Base-by-base conservation (phyloP, 805 yeast species). In the Cyberlindnera sargentensis region DNA sequence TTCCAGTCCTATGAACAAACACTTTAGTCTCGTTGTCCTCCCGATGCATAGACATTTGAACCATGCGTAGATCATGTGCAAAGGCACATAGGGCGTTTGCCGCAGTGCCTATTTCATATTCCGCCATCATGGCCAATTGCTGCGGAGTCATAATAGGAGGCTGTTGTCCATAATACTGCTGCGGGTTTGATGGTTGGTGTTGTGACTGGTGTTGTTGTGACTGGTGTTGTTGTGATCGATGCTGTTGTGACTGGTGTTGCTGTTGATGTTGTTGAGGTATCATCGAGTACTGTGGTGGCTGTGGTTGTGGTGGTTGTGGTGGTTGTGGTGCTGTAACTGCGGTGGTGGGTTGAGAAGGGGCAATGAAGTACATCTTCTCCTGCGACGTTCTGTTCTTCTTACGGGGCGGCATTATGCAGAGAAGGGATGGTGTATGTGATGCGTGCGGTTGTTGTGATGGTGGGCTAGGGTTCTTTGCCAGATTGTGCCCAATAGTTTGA, bases 1-100 rank as follows among this genome's bases (percentile, higher is more conserved):
- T n/a, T 9, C 33, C 40, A 30, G 15, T 20, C 24, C 50, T 34
- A 34, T 47, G 47, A 9, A 47, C 36, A 29, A 44, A 44, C 37
- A 47, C 47, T 30, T 40, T 43, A 31, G 34, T 37, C 33, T 37
- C 40, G 5, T 31, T 37, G 15, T 5, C 23, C 27, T 30, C 40
- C 27, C 33, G 29, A 8, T 30, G 20, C 33, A 30, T 37, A 6
- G 40, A n/a, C 15, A 30, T 11, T 9, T 37, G 23, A 6, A 37
- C 40, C 27, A 20, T 30, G 15, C 40, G n/a, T n/a, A 37, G 29
- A 27, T 37, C 41, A 23, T 38, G 31, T 31, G 41, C 36, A 26
- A 38, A 31, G 6, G 36, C 30, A 32, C 36, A 31, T 8, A 38
- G 36, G 11, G 36, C 34, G 10, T 31, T 38, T 2, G 41, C 41